Evolutionary conservation across 1,284 basidiomycete genomes (phyloP).

Genomic region (Malassezia restricta): DNA sequence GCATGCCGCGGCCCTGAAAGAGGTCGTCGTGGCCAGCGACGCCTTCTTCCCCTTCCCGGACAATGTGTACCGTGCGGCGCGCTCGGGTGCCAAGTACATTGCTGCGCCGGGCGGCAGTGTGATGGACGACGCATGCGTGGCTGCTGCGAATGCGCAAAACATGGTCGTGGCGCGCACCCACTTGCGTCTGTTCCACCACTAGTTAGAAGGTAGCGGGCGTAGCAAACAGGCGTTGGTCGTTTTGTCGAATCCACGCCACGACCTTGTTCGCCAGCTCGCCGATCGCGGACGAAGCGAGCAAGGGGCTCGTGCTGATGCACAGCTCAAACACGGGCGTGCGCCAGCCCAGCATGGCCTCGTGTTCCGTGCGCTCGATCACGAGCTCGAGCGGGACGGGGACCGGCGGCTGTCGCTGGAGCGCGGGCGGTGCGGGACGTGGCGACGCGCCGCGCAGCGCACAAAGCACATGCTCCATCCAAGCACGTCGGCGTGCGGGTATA

Average conservation of each 20-base stretch:
- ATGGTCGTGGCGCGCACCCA: constrained; percentile 43
- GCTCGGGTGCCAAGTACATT: constrained; percentile 82
- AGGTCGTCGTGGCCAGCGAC: constrained; percentile 83
- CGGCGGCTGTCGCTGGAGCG: not conserved
- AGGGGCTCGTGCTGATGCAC: constrained; percentile 69
- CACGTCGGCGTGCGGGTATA: not conserved
- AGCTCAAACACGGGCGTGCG: constrained; percentile 85
- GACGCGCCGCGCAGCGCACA: not conserved
- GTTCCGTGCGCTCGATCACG: constrained; percentile 62
- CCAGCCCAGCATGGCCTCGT: constrained; percentile 64
- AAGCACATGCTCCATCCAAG: constrained; percentile 4
- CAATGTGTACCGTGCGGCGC: constrained; percentile 83
- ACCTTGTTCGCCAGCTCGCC: constrained; percentile 69
- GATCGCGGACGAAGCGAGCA: constrained; percentile 69
- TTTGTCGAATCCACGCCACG: not conserved
- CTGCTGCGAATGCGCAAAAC: constrained; percentile 37
- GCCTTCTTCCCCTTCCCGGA: constrained; percentile 99
- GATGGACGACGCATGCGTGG: constrained; percentile 61
- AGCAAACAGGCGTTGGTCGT: constrained; percentile 4
- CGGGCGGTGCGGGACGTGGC: not conserved
- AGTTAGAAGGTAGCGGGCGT: constrained; percentile 7
- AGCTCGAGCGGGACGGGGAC: constrained; percentile 5
- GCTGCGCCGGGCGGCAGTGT: constrained; percentile 90
- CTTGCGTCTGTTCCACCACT: constrained; percentile 45
- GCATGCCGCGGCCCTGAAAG: constrained; percentile 48